phyloP scores from a whole-genome alignment of 192 early-diverging fungal species.

The Lobosporangium transversale region DNA sequence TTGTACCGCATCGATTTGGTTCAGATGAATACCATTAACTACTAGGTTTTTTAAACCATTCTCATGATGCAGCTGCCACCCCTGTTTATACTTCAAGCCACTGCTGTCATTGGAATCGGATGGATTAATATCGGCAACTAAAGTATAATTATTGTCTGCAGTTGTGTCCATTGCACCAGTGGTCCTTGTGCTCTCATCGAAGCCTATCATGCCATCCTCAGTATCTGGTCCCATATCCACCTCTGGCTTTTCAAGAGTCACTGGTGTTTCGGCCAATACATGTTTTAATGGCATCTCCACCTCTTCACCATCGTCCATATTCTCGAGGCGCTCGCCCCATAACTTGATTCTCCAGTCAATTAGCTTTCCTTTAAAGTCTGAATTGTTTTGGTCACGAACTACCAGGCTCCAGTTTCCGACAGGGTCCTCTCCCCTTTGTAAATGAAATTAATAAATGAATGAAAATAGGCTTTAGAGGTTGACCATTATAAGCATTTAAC shows the following conservation, averaged over 20 bases:
- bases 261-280: conserved; percentile 3
- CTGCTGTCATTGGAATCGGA: neutral
- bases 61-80: neutral
- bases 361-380: conserved; percentile 63
- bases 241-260: neutral
- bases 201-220: neutral
- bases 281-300: too few species aligned
- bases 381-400: conserved; percentile 71
- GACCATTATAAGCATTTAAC: too few species aligned
- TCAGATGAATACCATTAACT: neutral
- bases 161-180: neutral
- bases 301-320: neutral
- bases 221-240: neutral
- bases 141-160: neutral
- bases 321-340: conserved; percentile 65
- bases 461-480: neutral
- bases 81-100: neutral
- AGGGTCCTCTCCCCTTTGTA: conserved; percentile 85
- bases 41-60: neutral
- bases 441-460: conserved; percentile 2
- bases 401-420: conserved; percentile 83
- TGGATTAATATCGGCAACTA: neutral
- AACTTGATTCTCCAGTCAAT: conserved; percentile 75
- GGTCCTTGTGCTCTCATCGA: neutral
- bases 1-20: neutral